Conservation (phyloP, 305 asterid species). For the Nicotiana rustica region DNA sequence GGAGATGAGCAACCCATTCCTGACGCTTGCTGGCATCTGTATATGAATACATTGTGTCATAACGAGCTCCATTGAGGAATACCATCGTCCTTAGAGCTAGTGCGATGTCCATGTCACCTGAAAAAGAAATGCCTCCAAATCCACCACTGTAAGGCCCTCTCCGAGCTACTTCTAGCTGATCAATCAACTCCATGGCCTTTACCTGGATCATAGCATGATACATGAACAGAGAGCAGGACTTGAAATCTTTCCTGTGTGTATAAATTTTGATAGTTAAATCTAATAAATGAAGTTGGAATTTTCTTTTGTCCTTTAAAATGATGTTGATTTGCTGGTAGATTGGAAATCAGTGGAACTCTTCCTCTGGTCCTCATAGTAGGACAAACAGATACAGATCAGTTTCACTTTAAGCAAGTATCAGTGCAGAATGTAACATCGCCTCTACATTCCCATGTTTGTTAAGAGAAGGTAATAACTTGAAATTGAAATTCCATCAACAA, state of each 20-base stretch:
- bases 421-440: not conserved
- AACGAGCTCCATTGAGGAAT: conserved; percentile 61
- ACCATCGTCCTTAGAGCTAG: conserved; percentile 79
- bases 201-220: conserved; percentile 1
- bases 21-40: conserved; percentile 50
- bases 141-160: conserved; percentile 98
- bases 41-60: conserved; percentile 73
- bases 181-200: conserved; percentile 93
- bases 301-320: not conserved
- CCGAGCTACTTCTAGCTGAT: conserved; percentile 68
- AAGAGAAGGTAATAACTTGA: not conserved
- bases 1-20: conserved; percentile 93
- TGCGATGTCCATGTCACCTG: conserved; percentile 90
- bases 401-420: not conserved
- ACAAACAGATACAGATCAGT: not conserved
- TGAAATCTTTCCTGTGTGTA: not conserved
- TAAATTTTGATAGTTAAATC: not conserved
- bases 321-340: not conserved
- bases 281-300: not conserved
- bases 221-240: not conserved
- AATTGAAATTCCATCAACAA: not conserved
- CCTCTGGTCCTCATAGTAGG: not conserved
- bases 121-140: conserved; percentile 80
- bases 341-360: not conserved
- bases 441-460: not conserved